phyloP scores from a whole-genome alignment of 2,329 filamentous ascomycete species.

The Ophiosphaerella herpotricha region DNA sequence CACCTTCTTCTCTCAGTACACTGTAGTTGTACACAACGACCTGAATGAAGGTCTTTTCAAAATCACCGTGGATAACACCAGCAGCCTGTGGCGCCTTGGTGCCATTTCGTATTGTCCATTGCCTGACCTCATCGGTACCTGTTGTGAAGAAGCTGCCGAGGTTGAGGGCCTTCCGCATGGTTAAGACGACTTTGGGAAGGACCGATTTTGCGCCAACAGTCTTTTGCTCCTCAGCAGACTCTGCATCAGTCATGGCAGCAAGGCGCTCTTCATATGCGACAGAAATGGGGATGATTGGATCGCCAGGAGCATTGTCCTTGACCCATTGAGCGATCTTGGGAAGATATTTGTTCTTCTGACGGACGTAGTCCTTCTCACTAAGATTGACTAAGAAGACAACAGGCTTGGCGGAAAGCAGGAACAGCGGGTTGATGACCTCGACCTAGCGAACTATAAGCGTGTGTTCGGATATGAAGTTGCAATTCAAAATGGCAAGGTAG shows the following conservation, averaged over 20 bases:
- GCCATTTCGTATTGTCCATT: constrained; percentile 96
- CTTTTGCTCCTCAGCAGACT: constrained; percentile 85
- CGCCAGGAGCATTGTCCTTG: constrained; percentile 83
- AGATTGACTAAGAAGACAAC: constrained; percentile 97
- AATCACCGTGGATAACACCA: constrained; percentile 97
- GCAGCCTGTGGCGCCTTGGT: constrained; percentile 98
- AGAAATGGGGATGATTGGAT: constrained; percentile 91
- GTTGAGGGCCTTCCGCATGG: constrained; percentile 91
- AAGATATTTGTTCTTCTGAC: constrained; percentile 99
- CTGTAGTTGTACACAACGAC: constrained; percentile 90
- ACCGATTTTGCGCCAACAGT: constrained; percentile 83
- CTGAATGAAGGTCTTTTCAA: constrained; percentile 99
- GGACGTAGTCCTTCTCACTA: constrained; percentile 94
- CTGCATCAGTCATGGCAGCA: constrained; percentile 77
- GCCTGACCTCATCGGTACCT: constrained; percentile 91
- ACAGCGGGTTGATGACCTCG: constrained; percentile 95
- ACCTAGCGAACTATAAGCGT: constrained; percentile 63
- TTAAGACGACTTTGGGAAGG: constrained; percentile 86
- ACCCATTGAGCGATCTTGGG: constrained; percentile 94
- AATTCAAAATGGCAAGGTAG: constrained; percentile 5
- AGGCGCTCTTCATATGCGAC: constrained; percentile 92
- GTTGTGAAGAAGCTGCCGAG: constrained; percentile 97
- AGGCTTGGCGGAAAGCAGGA: constrained; percentile 93
- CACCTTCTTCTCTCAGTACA: constrained; percentile 80
- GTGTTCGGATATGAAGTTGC: constrained; percentile 4